These are phyloP conservation scores for Canavalia ensiformis DNA, from an alignment of 306 rosid species.

Conservation along the genomic window DNA sequence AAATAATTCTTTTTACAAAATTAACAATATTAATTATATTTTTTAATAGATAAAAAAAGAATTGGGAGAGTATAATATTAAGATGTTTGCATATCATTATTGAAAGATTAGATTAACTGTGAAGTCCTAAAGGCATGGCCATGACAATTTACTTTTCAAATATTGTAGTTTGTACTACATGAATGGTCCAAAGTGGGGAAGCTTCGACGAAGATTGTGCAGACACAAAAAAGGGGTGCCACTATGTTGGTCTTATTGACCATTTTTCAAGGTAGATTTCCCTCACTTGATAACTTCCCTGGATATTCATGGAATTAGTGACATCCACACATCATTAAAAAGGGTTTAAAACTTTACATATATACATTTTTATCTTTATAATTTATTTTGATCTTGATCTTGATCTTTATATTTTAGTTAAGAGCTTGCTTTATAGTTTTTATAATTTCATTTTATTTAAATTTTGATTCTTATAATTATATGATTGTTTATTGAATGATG, in stretches of 20 bases:
- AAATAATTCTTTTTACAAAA: too few relatives aligned
- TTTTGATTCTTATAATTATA: not conserved
- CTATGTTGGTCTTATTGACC: not conserved
- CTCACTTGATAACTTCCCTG: not conserved
- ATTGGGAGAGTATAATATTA: too few relatives aligned
- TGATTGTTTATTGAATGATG: too few relatives aligned
- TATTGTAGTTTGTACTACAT: not conserved
- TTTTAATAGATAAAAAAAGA: too few relatives aligned
- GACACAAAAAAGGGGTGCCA: not conserved
- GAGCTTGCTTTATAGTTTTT: not conserved
- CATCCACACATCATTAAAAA: not conserved
- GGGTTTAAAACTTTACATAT: too few relatives aligned
- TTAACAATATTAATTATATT: too few relatives aligned
- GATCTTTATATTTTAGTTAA: not conserved
- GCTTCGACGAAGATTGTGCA: conserved; percentile 19
- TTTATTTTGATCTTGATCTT: not conserved
- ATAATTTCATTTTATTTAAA: not conserved
- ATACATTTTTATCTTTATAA: not conserved
- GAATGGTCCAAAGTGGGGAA: conserved; percentile 12
- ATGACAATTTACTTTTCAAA: not conserved
- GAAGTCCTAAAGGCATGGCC: not conserved
- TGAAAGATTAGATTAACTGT: not conserved
- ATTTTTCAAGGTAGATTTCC: not conserved
- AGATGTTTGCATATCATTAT: too few relatives aligned
- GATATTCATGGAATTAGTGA: not conserved